These are phyloP conservation scores for Vaccinium myrtillus DNA, from an alignment of 148 eudicot genomes.

Conservation along the genomic window DNA sequence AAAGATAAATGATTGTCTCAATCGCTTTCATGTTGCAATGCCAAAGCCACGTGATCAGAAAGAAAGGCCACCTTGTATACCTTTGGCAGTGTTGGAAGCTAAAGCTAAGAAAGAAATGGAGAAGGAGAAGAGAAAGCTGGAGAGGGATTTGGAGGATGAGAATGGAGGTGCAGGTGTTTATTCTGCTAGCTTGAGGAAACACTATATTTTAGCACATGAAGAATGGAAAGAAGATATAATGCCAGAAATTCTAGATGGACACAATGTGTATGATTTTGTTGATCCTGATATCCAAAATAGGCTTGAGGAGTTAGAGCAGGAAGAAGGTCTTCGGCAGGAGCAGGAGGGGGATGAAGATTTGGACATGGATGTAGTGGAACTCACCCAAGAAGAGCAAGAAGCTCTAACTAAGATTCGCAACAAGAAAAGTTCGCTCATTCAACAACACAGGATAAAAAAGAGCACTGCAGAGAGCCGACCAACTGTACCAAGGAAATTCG, in stretches of 20 bases:
- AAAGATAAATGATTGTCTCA: constrained; percentile 38
- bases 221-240: constrained; percentile 91
- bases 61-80: constrained; percentile 77
- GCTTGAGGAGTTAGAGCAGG: constrained; percentile 86
- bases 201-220: constrained; percentile 69
- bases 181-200: constrained; percentile 82
- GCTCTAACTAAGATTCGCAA: constrained; percentile 70
- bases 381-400: constrained; percentile 63
- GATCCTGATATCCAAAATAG: constrained; percentile 84
- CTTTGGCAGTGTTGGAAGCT: constrained; percentile 71
- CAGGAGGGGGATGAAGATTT: constrained; percentile 67
- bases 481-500: constrained; percentile 25
- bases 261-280: constrained; percentile 79
- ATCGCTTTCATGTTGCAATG: constrained; percentile 87
- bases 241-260: constrained; percentile 91
- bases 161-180: constrained; percentile 98
- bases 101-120: constrained; percentile 58
- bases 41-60: constrained; percentile 89
- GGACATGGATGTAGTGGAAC: constrained; percentile 69
- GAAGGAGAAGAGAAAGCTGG: constrained; percentile 61
- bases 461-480: constrained; percentile 75
- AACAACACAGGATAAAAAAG: constrained; percentile 81
- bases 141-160: constrained; percentile 77
- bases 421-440: constrained; percentile 75
- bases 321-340: constrained; percentile 69